Conservation (phyloP, 345 rosid species). For the Arabis alpina region DNA sequence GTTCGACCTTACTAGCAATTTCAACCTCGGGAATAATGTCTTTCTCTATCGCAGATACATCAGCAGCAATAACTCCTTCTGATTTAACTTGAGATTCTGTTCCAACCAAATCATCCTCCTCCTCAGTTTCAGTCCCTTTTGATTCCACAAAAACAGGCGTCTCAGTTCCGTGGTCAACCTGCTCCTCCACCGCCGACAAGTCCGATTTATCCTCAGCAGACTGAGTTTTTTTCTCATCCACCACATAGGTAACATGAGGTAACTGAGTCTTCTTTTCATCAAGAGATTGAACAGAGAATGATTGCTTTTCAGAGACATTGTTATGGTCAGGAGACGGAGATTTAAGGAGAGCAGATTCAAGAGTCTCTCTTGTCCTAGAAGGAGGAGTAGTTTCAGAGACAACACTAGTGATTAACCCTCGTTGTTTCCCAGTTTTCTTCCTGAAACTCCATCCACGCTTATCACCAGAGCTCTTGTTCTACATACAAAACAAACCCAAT, state of each 20-base stretch:
- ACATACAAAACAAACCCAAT: slow-evolving; percentile 29
- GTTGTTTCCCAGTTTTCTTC: slow-evolving; percentile 70
- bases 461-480: slow-evolving; percentile 62
- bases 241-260: slow-evolving; percentile 32
- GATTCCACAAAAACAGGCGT: slow-evolving; percentile 39
- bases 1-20: slow-evolving; percentile 34
- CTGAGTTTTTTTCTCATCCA: slow-evolving; percentile 14
- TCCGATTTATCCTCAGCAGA: slow-evolving; percentile 15
- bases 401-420: slow-evolving; percentile 63
- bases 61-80: slow-evolving; percentile 9
- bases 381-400: slow-evolving; percentile 51
- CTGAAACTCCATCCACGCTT: slow-evolving; percentile 83
- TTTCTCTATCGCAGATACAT: slow-evolving; percentile 25
- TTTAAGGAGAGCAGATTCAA: slow-evolving; percentile 53
- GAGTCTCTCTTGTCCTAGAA: slow-evolving; percentile 52
- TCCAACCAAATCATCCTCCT: slow-evolving; percentile 19
- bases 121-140: slow-evolving; percentile 40
- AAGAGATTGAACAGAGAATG: slow-evolving; percentile 41
- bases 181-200: slow-evolving; percentile 30
- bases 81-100: not conserved
- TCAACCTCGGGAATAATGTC: slow-evolving; percentile 37
- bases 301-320: slow-evolving; percentile 47
- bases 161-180: slow-evolving; percentile 42
- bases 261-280: slow-evolving; percentile 52
- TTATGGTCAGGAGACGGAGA: slow-evolving; percentile 49